Evolutionary conservation across 768 basidiomycete species (phyloP).

Genomic region (Lactarius akahatsu): DNA sequence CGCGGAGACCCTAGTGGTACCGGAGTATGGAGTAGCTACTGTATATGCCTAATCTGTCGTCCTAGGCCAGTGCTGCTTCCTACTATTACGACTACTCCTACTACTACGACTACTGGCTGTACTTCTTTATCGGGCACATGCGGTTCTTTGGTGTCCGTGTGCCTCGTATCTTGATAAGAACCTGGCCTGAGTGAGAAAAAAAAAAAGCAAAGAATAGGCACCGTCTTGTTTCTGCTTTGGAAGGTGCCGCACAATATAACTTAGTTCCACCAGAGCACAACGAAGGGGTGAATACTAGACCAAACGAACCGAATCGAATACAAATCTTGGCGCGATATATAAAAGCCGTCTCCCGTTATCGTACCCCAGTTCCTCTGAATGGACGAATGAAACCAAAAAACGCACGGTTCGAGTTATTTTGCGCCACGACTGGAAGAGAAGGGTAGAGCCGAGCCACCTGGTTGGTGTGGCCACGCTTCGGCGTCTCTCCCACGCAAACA

Average conservation of each 20-base stretch:
- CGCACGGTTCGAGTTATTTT: neutral
- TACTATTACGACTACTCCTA: neutral
- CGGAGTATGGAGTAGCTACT: neutral
- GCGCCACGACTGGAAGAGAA: neutral
- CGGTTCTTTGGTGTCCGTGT: neutral
- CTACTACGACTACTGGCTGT: neutral
- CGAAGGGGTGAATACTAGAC: neutral
- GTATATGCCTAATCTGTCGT: neutral
- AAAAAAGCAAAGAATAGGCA: neutral
- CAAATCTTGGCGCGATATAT: neutral
- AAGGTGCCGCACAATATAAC: neutral
- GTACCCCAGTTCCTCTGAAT: neutral
- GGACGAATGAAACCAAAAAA: neutral
- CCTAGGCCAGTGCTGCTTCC: neutral
- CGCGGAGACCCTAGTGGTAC: neutral
- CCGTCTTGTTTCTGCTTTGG: neutral
- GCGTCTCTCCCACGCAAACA: neutral
- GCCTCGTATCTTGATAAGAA: neutral
- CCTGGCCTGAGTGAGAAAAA: neutral
- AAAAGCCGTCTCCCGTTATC: neutral
- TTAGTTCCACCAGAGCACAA: neutral
- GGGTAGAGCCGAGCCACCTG: neutral
- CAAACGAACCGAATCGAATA: neutral
- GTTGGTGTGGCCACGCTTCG: neutral
- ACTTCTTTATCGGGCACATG: neutral